phyloP scores from a whole-genome alignment of 768 basidiomycete genomes.

The Pilatotrama ljubarskyi region DNA sequence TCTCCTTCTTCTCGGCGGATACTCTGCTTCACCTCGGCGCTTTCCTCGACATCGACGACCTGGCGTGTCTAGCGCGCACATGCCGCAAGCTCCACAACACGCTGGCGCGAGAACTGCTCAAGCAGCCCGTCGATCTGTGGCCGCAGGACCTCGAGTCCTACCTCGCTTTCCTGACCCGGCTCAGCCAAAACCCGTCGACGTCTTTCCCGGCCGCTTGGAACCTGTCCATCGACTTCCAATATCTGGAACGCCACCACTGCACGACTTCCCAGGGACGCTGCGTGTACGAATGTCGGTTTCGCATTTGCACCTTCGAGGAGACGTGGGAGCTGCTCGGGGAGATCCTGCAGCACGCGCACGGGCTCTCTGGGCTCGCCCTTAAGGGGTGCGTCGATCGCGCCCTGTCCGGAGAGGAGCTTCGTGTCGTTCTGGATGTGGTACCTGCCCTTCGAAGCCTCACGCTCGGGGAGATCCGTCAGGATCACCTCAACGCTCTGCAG shows the following conservation, averaged over 20 bases:
- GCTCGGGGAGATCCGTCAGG: background rate
- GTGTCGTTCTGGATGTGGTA: background rate
- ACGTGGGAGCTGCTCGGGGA: background rate
- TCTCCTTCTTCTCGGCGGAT: background rate
- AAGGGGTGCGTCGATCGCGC: background rate
- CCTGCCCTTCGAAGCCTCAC: background rate
- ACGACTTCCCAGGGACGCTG: background rate
- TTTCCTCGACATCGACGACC: background rate
- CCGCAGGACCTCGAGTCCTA: background rate
- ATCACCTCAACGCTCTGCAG: background rate
- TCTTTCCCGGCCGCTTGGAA: background rate
- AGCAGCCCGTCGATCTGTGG: background rate
- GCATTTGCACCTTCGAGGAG: background rate
- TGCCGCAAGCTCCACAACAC: background rate
- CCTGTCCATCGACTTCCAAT: background rate
- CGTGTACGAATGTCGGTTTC: background rate
- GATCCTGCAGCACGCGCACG: background rate
- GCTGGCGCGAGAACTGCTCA: background rate
- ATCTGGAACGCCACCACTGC: background rate
- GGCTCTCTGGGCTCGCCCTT: background rate
- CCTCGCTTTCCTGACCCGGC: background rate
- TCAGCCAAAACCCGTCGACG: background rate
- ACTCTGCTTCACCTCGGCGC: background rate
- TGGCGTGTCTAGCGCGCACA: background rate
- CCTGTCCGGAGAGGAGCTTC: background rate